Evolutionary conservation across 2,329 filamentous ascomycete genomes (phyloP).

Genomic region (Penicillium sp.): DNA sequence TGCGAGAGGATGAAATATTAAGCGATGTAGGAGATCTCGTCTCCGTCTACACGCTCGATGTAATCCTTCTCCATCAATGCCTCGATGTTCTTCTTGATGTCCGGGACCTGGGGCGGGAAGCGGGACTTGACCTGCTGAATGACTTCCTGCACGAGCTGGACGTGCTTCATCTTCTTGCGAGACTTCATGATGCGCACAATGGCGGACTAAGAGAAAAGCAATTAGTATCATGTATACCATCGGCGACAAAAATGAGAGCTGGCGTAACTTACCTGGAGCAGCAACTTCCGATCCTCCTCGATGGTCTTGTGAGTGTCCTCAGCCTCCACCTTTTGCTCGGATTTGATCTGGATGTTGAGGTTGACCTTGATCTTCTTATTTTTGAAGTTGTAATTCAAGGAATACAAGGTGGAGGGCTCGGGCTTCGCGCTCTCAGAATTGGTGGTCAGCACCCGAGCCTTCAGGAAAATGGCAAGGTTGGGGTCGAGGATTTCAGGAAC

Average conservation of each 20-base stretch:
- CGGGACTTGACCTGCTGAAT: slow-evolving; percentile 93
- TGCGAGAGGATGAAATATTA: slow-evolving; percentile 47
- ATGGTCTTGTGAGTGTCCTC: slow-evolving; percentile 99
- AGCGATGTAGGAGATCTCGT: slow-evolving; percentile 92
- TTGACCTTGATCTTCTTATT: slow-evolving; percentile 98
- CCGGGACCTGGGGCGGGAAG: slow-evolving; percentile 87
- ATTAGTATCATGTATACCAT: slow-evolving; percentile 3
- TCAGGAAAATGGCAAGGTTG: slow-evolving; percentile 81
- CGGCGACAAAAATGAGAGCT: background rate
- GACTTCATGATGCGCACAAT: slow-evolving; percentile 99
- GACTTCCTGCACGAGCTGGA: slow-evolving; percentile 88
- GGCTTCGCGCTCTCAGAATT: slow-evolving; percentile 73
- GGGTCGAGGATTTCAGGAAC: slow-evolving; percentile 82
- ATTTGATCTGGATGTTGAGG: slow-evolving; percentile 90
- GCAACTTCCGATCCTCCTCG: slow-evolving; percentile 93
- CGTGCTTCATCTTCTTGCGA: slow-evolving; percentile 98
- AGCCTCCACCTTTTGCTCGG: slow-evolving; percentile 93
- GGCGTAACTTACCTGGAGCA: slow-evolving; percentile 80
- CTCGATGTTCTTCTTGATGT: slow-evolving; percentile 99
- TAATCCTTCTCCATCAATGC: slow-evolving; percentile 99
- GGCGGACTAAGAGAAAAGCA: slow-evolving; percentile 66
- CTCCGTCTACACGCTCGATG: slow-evolving; percentile 89
- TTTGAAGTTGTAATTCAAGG: slow-evolving; percentile 93
- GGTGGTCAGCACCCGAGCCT: slow-evolving; percentile 84
- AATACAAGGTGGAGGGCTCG: slow-evolving; percentile 75